phyloP scores from a whole-genome alignment of 2,329 filamentous ascomycete genomes.

The Phoma sp. region DNA sequence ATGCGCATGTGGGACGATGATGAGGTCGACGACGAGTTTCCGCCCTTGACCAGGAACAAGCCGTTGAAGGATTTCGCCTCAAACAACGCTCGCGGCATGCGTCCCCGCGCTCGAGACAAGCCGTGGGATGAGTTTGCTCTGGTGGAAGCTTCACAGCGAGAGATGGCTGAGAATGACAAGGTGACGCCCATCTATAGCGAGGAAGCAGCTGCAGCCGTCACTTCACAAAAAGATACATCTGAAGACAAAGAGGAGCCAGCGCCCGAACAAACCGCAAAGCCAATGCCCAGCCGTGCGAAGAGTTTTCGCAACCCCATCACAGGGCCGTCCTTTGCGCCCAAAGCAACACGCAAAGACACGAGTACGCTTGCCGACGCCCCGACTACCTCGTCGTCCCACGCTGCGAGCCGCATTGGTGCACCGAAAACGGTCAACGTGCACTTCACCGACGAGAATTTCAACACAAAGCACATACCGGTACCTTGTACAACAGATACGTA shows the following conservation, averaged over 20 bases:
- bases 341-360: constrained; percentile 55
- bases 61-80: constrained; percentile 78
- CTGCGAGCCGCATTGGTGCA: constrained; percentile 66
- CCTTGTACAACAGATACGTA: constrained; percentile 84
- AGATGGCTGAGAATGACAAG: constrained; percentile 72
- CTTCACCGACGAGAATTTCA: constrained; percentile 73
- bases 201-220: constrained; percentile 51
- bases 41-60: constrained; percentile 75
- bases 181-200: constrained; percentile 71
- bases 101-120: constrained; percentile 72
- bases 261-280: constrained; percentile 25
- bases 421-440: constrained; percentile 75
- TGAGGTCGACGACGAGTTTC: constrained; percentile 85
- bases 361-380: constrained; percentile 53
- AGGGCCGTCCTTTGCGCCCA: constrained; percentile 55
- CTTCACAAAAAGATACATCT: constrained; percentile 36
- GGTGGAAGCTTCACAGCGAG: constrained; percentile 71
- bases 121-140: constrained; percentile 84
- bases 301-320: constrained; percentile 60
- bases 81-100: constrained; percentile 73
- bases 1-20: constrained; percentile 84
- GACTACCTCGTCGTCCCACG: constrained; percentile 50
- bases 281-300: constrained; percentile 42
- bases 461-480: constrained; percentile 72
- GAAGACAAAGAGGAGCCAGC: constrained; percentile 26